phyloP scores from a whole-genome alignment of 306 rosid species.

The Acmispon strigosus region DNA sequence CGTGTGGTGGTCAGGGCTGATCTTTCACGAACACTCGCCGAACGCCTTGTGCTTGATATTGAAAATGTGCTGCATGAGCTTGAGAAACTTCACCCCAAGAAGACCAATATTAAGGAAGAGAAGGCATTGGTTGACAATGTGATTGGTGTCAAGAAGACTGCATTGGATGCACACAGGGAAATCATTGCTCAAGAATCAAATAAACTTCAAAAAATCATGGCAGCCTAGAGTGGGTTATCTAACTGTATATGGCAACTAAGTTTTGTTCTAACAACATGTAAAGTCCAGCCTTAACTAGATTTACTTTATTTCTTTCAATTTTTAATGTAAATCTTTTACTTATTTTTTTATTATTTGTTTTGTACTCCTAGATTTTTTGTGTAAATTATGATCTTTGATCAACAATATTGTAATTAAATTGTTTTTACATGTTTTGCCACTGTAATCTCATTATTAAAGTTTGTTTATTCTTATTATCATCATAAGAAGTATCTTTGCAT shows the following conservation, averaged over 20 bases:
- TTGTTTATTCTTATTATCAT: too few species aligned
- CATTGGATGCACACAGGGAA: conserved; percentile 19
- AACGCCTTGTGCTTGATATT: conserved; percentile 42
- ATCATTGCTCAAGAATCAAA: conserved; percentile 26
- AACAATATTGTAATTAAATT: neutral
- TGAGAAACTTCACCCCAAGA: conserved; percentile 13
- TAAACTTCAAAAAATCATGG: conserved; percentile 26
- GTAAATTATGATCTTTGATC: neutral
- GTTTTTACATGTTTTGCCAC: neutral
- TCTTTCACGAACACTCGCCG: conserved; percentile 39
- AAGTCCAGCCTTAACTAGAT: neutral
- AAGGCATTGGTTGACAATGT: neutral
- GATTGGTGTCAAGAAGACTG: neutral
- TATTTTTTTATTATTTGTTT: neutral
- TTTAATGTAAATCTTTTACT: neutral
- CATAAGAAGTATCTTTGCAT: too few species aligned
- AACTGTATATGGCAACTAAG: neutral
- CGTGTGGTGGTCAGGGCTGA: conserved; percentile 53
- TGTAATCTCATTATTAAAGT: neutral
- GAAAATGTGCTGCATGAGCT: conserved; percentile 36
- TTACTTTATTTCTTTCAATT: neutral
- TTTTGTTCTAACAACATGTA: conserved; percentile 9
- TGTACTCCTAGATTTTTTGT: neutral
- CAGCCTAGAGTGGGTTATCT: conserved; percentile 1
- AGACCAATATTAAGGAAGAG: neutral